Evolutionary conservation across 306 rosid species (phyloP).

Genomic region (Urtica urens): DNA sequence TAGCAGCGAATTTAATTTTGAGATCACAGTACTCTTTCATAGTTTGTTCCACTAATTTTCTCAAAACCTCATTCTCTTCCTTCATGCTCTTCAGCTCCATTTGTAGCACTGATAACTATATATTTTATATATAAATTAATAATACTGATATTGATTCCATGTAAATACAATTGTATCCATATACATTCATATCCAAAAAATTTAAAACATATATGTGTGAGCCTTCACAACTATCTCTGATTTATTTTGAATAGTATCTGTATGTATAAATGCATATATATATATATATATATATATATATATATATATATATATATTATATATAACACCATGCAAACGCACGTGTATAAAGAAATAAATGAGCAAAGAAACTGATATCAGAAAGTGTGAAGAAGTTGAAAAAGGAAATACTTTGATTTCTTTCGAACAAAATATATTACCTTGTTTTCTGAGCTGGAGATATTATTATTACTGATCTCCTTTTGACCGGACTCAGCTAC

Average conservation of each 20-base stretch:
- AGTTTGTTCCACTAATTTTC: slow-evolving; percentile 65
- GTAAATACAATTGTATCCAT: neutral
- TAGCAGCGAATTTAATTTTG: slow-evolving; percentile 44
- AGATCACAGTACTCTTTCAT: slow-evolving; percentile 74
- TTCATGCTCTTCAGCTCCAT: slow-evolving; percentile 77
- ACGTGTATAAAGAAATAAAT: no score
- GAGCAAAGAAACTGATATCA: neutral
- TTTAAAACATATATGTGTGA: no score
- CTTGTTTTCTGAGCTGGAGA: slow-evolving; percentile 14
- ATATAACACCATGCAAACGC: neutral
- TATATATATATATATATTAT: neutral
- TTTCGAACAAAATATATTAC: no score
- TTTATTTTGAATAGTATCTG: no score
- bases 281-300: neutral
- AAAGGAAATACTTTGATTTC: no score
- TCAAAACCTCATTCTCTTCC: slow-evolving; percentile 69
- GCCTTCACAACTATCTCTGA: no score
- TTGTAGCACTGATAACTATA: slow-evolving; percentile 42
- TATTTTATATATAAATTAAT: neutral
- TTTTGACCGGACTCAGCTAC: slow-evolving; percentile 29
- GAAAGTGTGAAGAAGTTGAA: neutral
- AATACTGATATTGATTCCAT: neutral
- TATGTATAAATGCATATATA: no score
- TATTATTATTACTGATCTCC: slow-evolving; percentile 8
- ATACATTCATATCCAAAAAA: neutral